Base-by-base conservation (phyloP, 2,329 filamentous ascomycete species). In the Setomelanomma holmii region DNA sequence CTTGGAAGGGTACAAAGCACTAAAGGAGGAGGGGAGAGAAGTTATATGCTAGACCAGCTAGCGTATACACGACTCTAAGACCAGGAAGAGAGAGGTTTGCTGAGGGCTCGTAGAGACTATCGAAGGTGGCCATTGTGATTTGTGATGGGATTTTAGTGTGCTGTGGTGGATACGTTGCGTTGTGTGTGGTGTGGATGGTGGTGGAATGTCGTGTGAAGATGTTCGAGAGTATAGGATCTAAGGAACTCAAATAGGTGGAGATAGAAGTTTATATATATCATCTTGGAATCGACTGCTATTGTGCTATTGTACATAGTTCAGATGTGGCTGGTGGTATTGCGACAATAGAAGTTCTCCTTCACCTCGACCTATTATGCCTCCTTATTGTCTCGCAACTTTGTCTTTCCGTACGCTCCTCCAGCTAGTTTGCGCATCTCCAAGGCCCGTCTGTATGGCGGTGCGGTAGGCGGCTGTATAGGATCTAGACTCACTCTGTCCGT, bases 401-500 rank as follows among this genome's bases (percentile, higher is more conserved):
- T 89, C 76, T 90, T 92, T 4, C 89, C 88, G 69, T 91, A 90
- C 4, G 88, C 89, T 4, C 91, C 91, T 14, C 90, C 90, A 54
- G 86, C 84, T 53, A 86, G 80, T 73, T 89, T 90, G 64, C 89
- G 84, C 79, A 95, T 83, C 74, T 98, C 93, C 54, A 99, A 78
- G 11, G 95, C 95, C 49, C 89, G 86, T 74, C 93, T 96, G 71
- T 99, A 99, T 0, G 95, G 95, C 11, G 95, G 95, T 8, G 95
- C 95, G 30, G 95, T 99, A 0, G 95, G 95, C 22, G 93, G 93
- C 73, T 98, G 95, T 24, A 99, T 85, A 0, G 95, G 95, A 71
- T 97, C 92, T 42, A 98, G 82, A 62, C 89, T 93, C 45, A 96
- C 84, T 69, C 96, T 86, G 60, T 92, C 89, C 54, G 93, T 89